Evolutionary conservation across 768 basidiomycete species (phyloP), one percentile per base, ranked within the genome.

Genomic region (Hebeloma cylindrosporum): DNA sequence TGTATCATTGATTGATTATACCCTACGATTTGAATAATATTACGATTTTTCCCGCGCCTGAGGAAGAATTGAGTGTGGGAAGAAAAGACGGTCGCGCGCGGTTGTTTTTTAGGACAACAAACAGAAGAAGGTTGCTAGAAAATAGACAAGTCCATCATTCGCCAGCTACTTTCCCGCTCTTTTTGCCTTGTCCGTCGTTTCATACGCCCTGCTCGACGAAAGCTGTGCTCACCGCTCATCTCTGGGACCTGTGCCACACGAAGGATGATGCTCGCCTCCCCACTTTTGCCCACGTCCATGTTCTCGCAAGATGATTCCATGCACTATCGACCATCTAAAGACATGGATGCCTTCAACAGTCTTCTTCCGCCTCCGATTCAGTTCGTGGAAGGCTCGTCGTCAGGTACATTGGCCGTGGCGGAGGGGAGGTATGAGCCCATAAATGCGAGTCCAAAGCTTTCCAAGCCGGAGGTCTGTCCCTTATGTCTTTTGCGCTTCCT

Each of bases 381-480:
- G 62, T 91, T 91, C 41, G 69, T 90, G 39, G 88, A 91, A 61
- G 88, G 88, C 16, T 90, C 88, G 3, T 90, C 88, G 10, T 81
- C 87, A 32, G 87, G 87, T 2, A 68, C 81, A 10, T 67, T 89
- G 25, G 83, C 82, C 33, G 74, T 86, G 4, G 77, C 78, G 18
- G 85, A 86, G 54, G 81, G 82, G 31, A 88, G 83, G 62, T 92
- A 90, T 60, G 80, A 87, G 51, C 84, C 89, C 20, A 88, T 92
- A 61, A 92, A 91, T 52, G 78, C 70, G 33, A 74, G 78, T 14
- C 79, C 85, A 11, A 79, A 78, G 59, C 60, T 43, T 45, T 51
- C 66, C 37, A 74, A 74, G 53, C 55, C 65, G 47, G 77, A 78
- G 58, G 82, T 80, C 53, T 60, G 75, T 61, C 38, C n/a, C n/a